phyloP scores from a whole-genome alignment of 2,329 filamentous ascomycete genomes.

The Endoconidiophora laricicola region DNA sequence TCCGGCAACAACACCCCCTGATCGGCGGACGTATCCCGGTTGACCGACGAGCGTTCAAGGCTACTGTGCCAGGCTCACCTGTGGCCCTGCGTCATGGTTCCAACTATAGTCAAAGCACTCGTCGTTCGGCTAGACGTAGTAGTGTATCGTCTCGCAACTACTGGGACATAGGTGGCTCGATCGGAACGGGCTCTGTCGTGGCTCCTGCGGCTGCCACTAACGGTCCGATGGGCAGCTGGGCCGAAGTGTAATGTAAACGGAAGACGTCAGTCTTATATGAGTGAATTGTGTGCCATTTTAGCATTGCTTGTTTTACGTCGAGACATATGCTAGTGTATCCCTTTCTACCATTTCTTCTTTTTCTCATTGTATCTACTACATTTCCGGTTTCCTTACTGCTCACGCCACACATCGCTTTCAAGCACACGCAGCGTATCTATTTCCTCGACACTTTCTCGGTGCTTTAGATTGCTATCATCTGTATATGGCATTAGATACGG shows the following conservation, averaged over 20 bases:
- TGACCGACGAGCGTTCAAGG: slow-evolving; percentile 42
- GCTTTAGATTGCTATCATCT: no score
- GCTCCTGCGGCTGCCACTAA: slow-evolving; percentile 23
- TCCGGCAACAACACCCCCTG: slow-evolving; percentile 78
- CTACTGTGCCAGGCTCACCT: slow-evolving; percentile 32
- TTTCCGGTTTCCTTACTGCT: no score
- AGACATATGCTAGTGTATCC: not conserved
- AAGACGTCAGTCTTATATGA: not conserved
- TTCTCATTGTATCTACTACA: no score
- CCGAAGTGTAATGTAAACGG: slow-evolving; percentile 40
- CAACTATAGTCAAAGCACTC: slow-evolving; percentile 78
- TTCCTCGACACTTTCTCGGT: no score
- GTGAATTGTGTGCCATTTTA: not conserved
- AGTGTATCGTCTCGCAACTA: slow-evolving; percentile 67
- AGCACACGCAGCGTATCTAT: no score
- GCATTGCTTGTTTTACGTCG: not conserved
- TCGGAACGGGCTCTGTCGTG: slow-evolving; percentile 59
- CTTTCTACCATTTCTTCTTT: not conserved
- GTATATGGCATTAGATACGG: no score
- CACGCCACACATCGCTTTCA: no score
- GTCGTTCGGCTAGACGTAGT: slow-evolving; percentile 50
- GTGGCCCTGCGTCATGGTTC: slow-evolving; percentile 33
- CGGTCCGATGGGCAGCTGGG: slow-evolving; percentile 61
- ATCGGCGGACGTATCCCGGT: slow-evolving; percentile 42
- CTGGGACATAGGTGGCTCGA: slow-evolving; percentile 76